A percentile compares a stretch with the other conserved stretches of the same genome.
Conservation (phyloP, 192 early-diverging fungal genomes). For the Gigaspora rosea region DNA sequence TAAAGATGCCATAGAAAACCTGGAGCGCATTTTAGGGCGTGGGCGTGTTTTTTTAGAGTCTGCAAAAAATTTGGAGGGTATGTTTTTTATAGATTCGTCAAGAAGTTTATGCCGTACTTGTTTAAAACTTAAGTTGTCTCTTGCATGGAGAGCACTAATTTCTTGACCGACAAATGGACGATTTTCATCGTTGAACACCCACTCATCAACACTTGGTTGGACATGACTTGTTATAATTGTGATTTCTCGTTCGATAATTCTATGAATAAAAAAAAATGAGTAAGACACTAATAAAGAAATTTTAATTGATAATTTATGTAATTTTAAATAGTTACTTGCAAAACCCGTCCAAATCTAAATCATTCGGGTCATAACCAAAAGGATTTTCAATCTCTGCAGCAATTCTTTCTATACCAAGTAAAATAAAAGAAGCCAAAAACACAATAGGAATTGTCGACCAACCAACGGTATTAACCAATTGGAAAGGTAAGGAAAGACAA, state of each 20-base stretch:
- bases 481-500: slow-evolving; percentile 79
- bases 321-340: slow-evolving; percentile 47
- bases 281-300: background rate
- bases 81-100: too few relatives aligned
- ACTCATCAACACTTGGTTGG: background rate
- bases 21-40: too few relatives aligned
- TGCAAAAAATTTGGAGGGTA: too few relatives aligned
- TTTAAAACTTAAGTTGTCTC: too few relatives aligned
- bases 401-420: slow-evolving; percentile 85
- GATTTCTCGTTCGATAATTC: background rate
- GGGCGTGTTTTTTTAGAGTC: too few relatives aligned
- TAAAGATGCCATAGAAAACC: too few relatives aligned
- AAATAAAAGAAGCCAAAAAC: slow-evolving; percentile 67
- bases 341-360: slow-evolving; percentile 62
- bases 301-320: slow-evolving; percentile 14
- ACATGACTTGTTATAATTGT: background rate
- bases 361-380: slow-evolving; percentile 82
- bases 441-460: slow-evolving; percentile 70
- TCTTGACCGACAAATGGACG: too few relatives aligned
- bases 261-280: background rate
- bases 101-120: too few relatives aligned
- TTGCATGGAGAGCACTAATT: too few relatives aligned
- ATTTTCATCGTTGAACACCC: too few relatives aligned
- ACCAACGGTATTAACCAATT: slow-evolving; percentile 55
- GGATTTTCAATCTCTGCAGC: slow-evolving; percentile 93